phyloP scores from a whole-genome alignment of 805 yeast genomes.

The Cyberlindnera japonica region DNA sequence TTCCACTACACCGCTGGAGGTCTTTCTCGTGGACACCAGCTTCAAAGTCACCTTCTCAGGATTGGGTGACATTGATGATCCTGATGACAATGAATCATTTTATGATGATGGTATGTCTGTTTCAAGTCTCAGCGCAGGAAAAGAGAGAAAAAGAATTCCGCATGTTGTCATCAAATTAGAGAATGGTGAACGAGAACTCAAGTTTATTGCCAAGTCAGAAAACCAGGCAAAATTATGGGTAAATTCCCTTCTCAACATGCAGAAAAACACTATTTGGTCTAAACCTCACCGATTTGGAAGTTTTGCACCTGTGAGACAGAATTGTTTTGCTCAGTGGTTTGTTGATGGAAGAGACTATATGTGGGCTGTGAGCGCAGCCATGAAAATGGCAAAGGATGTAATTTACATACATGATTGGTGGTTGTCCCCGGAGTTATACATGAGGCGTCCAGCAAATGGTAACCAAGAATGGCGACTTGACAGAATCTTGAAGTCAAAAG shows the following conservation, averaged over 20 bases:
- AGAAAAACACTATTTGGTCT: constrained; percentile 66
- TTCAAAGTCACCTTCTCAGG: constrained; percentile 56
- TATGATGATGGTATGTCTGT: constrained; percentile 30
- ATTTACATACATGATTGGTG: constrained; percentile 98
- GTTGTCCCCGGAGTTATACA: constrained; percentile 90
- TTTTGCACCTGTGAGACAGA: constrained; percentile 86
- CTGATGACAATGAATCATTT: constrained; percentile 36
- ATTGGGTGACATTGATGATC: constrained; percentile 28
- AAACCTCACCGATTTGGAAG: constrained; percentile 73
- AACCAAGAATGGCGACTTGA: constrained; percentile 93
- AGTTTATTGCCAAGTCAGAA: constrained; percentile 64
- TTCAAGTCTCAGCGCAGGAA: constrained; percentile 23
- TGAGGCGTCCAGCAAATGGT: constrained; percentile 92
- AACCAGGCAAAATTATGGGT: constrained; percentile 71
- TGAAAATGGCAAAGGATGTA: constrained; percentile 90
- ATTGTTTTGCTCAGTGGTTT: constrained; percentile 92
- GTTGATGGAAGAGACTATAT: constrained; percentile 95
- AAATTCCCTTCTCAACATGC: constrained; percentile 67
- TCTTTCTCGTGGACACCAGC: constrained; percentile 79
- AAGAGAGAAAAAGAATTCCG: constrained; percentile 37
- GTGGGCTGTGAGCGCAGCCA: constrained; percentile 93
- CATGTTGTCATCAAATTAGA: constrained; percentile 57
- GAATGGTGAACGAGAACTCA: constrained; percentile 74
- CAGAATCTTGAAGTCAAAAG: constrained; percentile 80
- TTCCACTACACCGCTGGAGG: constrained; percentile 86